Percentiles rank a stretch among this genome's conserved stretches.
phyloP scores from a whole-genome alignment of 2,329 filamentous ascomycete genomes.

The Tricladium varicosporioides region DNA sequence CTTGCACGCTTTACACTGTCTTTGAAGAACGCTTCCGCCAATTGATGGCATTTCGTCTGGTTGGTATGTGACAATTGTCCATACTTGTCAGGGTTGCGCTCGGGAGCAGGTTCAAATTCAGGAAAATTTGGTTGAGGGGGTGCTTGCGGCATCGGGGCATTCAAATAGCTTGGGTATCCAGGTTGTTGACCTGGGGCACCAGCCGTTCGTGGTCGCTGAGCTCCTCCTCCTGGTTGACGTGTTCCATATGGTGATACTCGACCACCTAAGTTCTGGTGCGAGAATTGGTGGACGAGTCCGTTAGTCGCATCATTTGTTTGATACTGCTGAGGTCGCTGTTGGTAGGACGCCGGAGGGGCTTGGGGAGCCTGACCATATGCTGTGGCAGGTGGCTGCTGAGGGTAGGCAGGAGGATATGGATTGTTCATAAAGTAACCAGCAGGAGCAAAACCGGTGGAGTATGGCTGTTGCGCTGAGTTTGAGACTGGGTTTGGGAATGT shows the following conservation, averaged over 20 bases:
- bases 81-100: conserved; percentile 82
- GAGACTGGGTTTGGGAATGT: conserved; percentile 89
- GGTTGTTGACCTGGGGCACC: conserved; percentile 64
- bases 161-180: conserved; percentile 65
- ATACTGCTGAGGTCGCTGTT: conserved; percentile 50
- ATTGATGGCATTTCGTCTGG: conserved; percentile 66
- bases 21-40: conserved; percentile 92
- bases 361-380: conserved; percentile 58
- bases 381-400: conserved; percentile 38
- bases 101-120: conserved; percentile 76
- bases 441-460: conserved; percentile 45
- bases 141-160: conserved; percentile 64
- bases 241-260: conserved; percentile 68
- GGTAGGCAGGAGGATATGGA: conserved; percentile 46
- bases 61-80: conserved; percentile 64
- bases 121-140: conserved; percentile 55
- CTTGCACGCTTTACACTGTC: conserved; percentile 95
- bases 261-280: conserved; percentile 87
- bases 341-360: conserved; percentile 46
- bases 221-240: conserved; percentile 55
- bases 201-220: conserved; percentile 79
- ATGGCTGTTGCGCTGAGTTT: conserved; percentile 40
- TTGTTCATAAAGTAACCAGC: conserved; percentile 61
- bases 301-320: conserved; percentile 79
- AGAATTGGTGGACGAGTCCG: conserved; percentile 92